Evolutionary conservation across 148 eudicot genomes (phyloP).

Genomic region (Chenopodium album): DNA sequence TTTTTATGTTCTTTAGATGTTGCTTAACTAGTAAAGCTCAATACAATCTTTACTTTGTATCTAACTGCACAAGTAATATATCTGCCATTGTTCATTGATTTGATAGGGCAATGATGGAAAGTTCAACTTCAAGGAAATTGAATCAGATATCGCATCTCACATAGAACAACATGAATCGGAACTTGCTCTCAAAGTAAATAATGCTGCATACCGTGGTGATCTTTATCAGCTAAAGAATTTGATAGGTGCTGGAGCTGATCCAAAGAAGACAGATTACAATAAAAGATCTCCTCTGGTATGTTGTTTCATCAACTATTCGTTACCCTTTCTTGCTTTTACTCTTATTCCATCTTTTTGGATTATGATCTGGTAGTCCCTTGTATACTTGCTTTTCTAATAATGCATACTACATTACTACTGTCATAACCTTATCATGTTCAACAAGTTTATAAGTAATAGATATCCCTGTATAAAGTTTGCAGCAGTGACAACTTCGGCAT

Average conservation of each 20-base stretch:
- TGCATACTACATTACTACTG: neutral
- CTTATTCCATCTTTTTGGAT: neutral
- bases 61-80: neutral
- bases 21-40: neutral
- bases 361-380: neutral
- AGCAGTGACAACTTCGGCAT: neutral
- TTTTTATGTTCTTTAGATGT: neutral
- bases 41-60: neutral
- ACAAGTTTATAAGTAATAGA: too few relatives aligned
- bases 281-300: constrained; percentile 90
- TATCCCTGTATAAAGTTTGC: neutral
- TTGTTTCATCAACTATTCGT: neutral
- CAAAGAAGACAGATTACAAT: constrained; percentile 81
- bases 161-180: constrained; percentile 89
- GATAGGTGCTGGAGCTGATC: constrained; percentile 86
- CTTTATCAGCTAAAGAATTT: constrained; percentile 66
- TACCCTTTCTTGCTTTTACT: neutral
- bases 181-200: constrained; percentile 87
- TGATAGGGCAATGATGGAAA: constrained; percentile 69
- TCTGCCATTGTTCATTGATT: neutral
- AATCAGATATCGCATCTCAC: constrained; percentile 75
- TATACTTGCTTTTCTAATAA: neutral
- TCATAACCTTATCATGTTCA: neutral
- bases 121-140: constrained; percentile 60
- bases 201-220: constrained; percentile 78